A percentile compares a stretch with the other conserved stretches of the same genome.
phyloP scores from a whole-genome alignment of 495 filamentous ascomycete species.

The Glarea lozoyensis region DNA sequence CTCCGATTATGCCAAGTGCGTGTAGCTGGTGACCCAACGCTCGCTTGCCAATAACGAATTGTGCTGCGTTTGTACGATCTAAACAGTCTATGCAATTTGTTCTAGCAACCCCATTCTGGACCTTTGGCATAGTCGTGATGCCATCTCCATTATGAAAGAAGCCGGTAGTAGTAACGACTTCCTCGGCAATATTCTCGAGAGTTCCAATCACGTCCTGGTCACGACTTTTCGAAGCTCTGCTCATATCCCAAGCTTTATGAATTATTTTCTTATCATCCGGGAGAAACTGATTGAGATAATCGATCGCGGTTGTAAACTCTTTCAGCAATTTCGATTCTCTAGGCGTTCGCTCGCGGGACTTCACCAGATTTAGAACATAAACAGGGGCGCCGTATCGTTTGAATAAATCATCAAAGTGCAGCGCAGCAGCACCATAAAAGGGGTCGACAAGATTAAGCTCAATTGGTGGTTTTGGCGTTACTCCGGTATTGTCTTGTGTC shows the following conservation, averaged over 20 bases:
- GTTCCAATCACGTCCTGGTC: constrained; percentile 93
- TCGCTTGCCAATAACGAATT: constrained; percentile 96
- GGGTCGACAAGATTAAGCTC: constrained; percentile 90
- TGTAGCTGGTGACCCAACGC: constrained; percentile 89
- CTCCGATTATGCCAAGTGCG: constrained; percentile 78
- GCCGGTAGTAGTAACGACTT: constrained; percentile 73
- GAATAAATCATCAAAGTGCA: constrained; percentile 96
- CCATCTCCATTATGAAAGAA: constrained; percentile 90
- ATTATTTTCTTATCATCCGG: constrained; percentile 76
- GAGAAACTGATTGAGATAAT: constrained; percentile 92
- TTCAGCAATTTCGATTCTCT: constrained; percentile 83
- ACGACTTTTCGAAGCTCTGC: constrained; percentile 85
- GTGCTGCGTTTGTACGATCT: constrained; percentile 92
- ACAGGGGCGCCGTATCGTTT: constrained; percentile 87
- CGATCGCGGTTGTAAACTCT: constrained; percentile 81
- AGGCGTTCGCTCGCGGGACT: constrained; percentile 81
- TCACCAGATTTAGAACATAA: constrained; percentile 90
- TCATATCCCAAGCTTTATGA: constrained; percentile 97
- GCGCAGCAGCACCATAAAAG: constrained; percentile 89
- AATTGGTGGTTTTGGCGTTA: constrained; percentile 91
- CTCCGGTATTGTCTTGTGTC: constrained; percentile 94
- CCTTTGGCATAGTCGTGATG: constrained; percentile 47
- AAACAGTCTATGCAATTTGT: constrained; percentile 98
- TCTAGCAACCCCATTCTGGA: constrained; percentile 87
- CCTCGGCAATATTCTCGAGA: constrained; percentile 79